Evolutionary conservation across 331 rosid species (phyloP).

Genomic region (Prunus yedoensis): DNA sequence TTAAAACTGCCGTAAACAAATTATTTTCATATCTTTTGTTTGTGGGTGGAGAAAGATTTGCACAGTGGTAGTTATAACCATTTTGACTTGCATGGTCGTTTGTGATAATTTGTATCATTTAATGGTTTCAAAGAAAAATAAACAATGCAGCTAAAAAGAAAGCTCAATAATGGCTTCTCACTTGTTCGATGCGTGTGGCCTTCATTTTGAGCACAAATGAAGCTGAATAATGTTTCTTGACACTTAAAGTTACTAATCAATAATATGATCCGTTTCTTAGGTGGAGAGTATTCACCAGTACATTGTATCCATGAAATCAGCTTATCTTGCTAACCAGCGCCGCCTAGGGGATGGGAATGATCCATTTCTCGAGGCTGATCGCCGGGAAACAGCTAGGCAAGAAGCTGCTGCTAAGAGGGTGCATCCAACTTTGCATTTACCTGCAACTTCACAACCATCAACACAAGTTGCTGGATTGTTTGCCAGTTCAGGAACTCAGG

Average conservation of each 20-base stretch:
- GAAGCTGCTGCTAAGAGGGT: slow-evolving; percentile 93
- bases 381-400: slow-evolving; percentile 93
- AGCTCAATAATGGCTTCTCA: neutral
- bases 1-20: neutral
- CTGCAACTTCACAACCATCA: slow-evolving; percentile 77
- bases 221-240: slow-evolving; percentile 7
- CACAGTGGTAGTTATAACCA: neutral
- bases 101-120: neutral
- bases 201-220: neutral
- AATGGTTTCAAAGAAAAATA: neutral
- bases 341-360: slow-evolving; percentile 75
- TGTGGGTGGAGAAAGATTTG: neutral
- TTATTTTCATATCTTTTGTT: neutral
- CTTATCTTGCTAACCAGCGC: slow-evolving; percentile 88
- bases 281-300: slow-evolving; percentile 95
- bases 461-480: slow-evolving; percentile 82
- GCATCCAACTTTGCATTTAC: slow-evolving; percentile 90
- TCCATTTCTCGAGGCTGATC: slow-evolving; percentile 96
- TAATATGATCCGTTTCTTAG: slow-evolving; percentile 41
- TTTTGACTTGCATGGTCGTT: neutral
- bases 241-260: slow-evolving; percentile 5
- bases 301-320: slow-evolving; percentile 87
- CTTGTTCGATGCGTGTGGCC: neutral
- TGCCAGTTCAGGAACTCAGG: slow-evolving; percentile 69
- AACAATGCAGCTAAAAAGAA: neutral